Evolutionary conservation across 2,329 filamentous ascomycete genomes (phyloP), one percentile per base, ranked within the genome.

Genomic region (Fusarium sp.): DNA sequence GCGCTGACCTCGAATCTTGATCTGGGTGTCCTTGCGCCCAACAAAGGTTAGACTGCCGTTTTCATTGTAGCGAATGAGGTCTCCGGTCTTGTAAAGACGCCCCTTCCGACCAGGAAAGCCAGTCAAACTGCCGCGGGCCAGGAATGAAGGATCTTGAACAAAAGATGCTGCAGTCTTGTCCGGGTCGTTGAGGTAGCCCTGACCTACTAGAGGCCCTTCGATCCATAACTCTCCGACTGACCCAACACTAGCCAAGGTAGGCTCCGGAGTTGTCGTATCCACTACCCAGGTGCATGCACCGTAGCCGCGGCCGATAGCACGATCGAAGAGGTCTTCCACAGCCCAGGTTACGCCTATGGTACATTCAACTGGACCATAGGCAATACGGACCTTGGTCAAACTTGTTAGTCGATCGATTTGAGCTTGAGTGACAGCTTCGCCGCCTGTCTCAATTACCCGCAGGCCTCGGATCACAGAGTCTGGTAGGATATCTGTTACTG

Each of bases 111-210:
- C 47, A n/a, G n/a, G n/a, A n/a, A n/a, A n/a, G n/a, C n/a, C n/a
- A n/a, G n/a, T n/a, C n/a, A n/a, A n/a, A n/a, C n/a, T n/a, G n/a
- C n/a, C n/a, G n/a, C n/a, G n/a, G n/a, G n/a, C n/a, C n/a, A 44
- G 46, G 59, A 43, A 61, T 36, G 39, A 30, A 44, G 54, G 54
- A 37, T 37, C 30, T 28, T 40, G 36, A 31, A 56, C 46, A 53
- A 61, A 57, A 23, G 37, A 30, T 41, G 40, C 41, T 36, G 50
- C 34, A 23, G 85, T 87, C 66, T 85, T 84, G 18, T 75, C 75
- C 1, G 77, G 75, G 23, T 85, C 80, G 50, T 66, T 53, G 10
- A 54, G 46, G 37, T 68, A 68, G 30, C 60, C 65, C 30, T 52
- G 51, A 23, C 46, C 62, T 16, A 68, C 36, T 23, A 51, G 41